Conservation (phyloP, 2,329 filamentous ascomycete species). For the Mycosphaerelloides madeirae region DNA sequence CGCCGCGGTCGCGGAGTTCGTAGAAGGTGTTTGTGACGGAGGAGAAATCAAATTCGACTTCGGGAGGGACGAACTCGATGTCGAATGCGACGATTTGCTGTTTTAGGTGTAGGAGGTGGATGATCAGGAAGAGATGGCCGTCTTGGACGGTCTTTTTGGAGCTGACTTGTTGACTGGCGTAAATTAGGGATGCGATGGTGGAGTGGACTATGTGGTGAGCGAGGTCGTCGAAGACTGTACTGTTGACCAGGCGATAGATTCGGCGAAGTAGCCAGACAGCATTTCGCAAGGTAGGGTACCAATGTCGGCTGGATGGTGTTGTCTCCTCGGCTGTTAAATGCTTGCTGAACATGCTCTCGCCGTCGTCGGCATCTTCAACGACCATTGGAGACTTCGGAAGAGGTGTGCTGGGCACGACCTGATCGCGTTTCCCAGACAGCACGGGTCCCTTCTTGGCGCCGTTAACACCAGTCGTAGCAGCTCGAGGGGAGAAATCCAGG, state of each 20-base stretch:
- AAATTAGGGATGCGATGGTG: constrained; percentile 76
- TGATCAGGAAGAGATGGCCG: constrained; percentile 85
- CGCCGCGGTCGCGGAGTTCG: constrained; percentile 61
- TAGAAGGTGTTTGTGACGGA: constrained; percentile 61
- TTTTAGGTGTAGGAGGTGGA: constrained; percentile 90
- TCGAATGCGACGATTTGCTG: constrained; percentile 95
- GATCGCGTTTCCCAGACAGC: constrained; percentile 48
- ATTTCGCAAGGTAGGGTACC: constrained; percentile 64
- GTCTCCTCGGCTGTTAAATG: constrained; percentile 16
- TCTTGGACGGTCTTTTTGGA: constrained; percentile 63
- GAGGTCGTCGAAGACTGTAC: constrained; percentile 65
- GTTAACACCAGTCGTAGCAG: constrained; percentile 20
- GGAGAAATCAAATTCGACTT: constrained; percentile 64
- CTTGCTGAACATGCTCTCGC: constrained; percentile 39
- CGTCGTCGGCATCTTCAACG: constrained; percentile 53
- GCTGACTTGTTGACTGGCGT: constrained; percentile 63
- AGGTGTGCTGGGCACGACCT: constrained; percentile 31
- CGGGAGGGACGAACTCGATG: constrained; percentile 69
- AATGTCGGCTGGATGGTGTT: constrained; percentile 32
- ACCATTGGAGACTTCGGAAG: constrained; percentile 48
- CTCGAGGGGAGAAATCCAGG: constrained; percentile 56
- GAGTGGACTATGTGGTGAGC: constrained; percentile 83
- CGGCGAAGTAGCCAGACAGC: constrained; percentile 65
- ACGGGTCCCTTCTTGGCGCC: constrained; percentile 37
- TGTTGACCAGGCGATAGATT: constrained; percentile 66